Percentiles rank a stretch among this genome's conserved stretches.
Evolutionary conservation across 1,139 yeast species (phyloP).

Genomic region (Zygoascus sp.): DNA sequence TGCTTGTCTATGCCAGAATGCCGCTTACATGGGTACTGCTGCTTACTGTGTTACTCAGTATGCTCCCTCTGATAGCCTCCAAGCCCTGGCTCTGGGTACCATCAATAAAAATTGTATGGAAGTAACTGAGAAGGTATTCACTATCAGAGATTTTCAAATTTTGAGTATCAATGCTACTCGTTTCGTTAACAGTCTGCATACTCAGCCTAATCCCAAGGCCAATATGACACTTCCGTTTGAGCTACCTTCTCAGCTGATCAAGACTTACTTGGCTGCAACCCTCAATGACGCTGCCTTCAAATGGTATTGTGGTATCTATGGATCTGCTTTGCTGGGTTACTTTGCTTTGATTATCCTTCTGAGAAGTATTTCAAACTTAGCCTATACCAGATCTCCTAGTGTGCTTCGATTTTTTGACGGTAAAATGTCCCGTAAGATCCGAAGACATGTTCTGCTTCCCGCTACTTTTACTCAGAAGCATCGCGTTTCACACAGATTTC

Average conservation of each 20-base stretch:
- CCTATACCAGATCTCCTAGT: constrained; percentile 6
- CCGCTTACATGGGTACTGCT: constrained; percentile 16
- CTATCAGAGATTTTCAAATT: constrained; percentile 15
- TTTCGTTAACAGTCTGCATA: constrained; percentile 8
- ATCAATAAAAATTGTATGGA: constrained; percentile 14
- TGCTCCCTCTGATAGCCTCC: constrained; percentile 13
- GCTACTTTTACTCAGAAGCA: constrained; percentile 46
- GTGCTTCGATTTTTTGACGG: constrained; percentile 16
- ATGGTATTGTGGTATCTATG: not conserved
- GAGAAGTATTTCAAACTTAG: constrained; percentile 13
- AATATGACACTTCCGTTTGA: constrained; percentile 13
- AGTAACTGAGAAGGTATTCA: constrained; percentile 11
- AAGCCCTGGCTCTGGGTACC: constrained; percentile 11
- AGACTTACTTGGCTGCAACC: constrained; percentile 7
- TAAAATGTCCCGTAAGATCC: constrained; percentile 16
- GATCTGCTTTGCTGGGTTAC: constrained; percentile 12
- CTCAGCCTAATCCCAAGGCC: not conserved
- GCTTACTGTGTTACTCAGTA: constrained; percentile 15
- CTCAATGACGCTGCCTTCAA: not conserved
- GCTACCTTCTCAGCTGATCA: constrained; percentile 9
- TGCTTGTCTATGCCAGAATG: constrained; percentile 14
- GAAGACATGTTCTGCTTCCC: constrained; percentile 33
- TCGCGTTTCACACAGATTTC: constrained; percentile 32
- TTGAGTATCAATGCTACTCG: constrained; percentile 17
- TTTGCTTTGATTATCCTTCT: constrained; percentile 12